Percentiles rank a stretch among this genome's conserved stretches.
Evolutionary conservation across 371 early-diverging fungal species (phyloP).

Genomic region (Mortierella sp.): DNA sequence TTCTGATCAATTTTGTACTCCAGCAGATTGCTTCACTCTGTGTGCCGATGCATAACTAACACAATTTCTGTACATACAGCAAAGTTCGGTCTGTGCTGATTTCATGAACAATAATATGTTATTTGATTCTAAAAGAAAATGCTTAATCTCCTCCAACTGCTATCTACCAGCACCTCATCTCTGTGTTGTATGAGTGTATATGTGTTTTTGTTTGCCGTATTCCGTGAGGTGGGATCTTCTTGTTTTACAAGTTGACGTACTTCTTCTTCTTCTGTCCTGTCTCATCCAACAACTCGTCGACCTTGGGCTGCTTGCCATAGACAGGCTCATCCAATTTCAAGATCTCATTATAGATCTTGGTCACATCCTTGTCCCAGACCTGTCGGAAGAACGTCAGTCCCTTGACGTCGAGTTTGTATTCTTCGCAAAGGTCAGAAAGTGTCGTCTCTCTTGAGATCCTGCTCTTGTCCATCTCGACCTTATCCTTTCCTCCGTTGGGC

Average conservation of each 20-base stretch:
- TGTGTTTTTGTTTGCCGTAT: too few relatives aligned
- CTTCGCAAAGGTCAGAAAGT: conserved; percentile 35
- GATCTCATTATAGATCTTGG: conserved; percentile 74
- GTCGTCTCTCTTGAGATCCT: conserved; percentile 55
- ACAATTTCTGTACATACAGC: too few relatives aligned
- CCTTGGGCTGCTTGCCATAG: conserved; percentile 70
- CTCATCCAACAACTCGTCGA: conserved; percentile 63
- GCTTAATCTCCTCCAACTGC: too few relatives aligned
- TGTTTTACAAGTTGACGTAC: conserved; percentile 37
- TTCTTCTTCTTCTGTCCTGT: conserved; percentile 63
- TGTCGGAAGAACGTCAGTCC: conserved; percentile 79
- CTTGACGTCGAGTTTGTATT: conserved; percentile 34
- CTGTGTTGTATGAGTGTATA: too few relatives aligned
- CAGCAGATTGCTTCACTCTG: too few relatives aligned
- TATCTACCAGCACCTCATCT: too few relatives aligned
- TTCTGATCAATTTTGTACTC: too few relatives aligned
- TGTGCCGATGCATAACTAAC: too few relatives aligned
- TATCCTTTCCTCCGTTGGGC: conserved; percentile 67
- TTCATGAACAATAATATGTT: too few relatives aligned
- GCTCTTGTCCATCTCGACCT: conserved; percentile 56
- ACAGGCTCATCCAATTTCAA: conserved; percentile 65
- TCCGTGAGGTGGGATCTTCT: too few relatives aligned
- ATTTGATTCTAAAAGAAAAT: too few relatives aligned
- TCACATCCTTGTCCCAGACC: conserved; percentile 78
- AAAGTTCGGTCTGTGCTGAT: too few relatives aligned